Evolutionary conservation across 1,284 basidiomycete species (phyloP), one percentile per base, ranked within the genome.

Genomic region (Cutaneotrichosporon spelunceum): DNA sequence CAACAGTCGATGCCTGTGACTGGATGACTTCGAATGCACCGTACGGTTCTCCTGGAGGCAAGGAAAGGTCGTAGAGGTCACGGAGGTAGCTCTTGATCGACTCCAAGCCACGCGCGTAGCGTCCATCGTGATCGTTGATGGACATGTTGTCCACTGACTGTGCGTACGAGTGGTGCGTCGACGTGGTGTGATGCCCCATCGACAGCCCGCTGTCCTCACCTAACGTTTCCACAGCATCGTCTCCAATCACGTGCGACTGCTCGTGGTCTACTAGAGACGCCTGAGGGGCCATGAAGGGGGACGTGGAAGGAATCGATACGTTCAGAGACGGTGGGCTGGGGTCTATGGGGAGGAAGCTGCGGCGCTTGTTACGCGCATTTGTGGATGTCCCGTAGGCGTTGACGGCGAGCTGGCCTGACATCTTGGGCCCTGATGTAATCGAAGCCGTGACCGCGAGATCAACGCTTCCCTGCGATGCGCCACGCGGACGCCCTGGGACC

Each of bases 11-110:
- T 9, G 53, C 36, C 9, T 57, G 47, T 7, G 53, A 54, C 16
- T 57, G 47, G 19, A 76, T 62, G 13, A 77, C 71, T 64, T 76
- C 76, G 50, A 76, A 76, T 1, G 75, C 74, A 8, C 75, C 74
- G 56, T 75, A 74, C 2, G 74, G 70, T 60, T 74, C 72, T 16
- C 73, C 63, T 1, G 72, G 63, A 1, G 75, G 73, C 30, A 78
- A 68, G 62, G 77, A 79, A 34, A 99, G 83, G 73, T 97, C 94
- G 72, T 94, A 89, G 84, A 99, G 88, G 72, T 99, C 95, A 70
- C 88, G 88, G 23, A 99, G 84, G 78, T 98, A 98, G 19, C 89
- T 88, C 88, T 98, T 93, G 44, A 99, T 86, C 13, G 90, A 90
- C 62, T 91, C 86, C 55, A 98, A 81, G 26, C 90, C 91, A 11